A percentile compares a stretch with the other conserved stretches of the same genome.
phyloP scores from a whole-genome alignment of 225 moss, liverwort and hornwort genomes.

The Sphagnum tenellum region DNA sequence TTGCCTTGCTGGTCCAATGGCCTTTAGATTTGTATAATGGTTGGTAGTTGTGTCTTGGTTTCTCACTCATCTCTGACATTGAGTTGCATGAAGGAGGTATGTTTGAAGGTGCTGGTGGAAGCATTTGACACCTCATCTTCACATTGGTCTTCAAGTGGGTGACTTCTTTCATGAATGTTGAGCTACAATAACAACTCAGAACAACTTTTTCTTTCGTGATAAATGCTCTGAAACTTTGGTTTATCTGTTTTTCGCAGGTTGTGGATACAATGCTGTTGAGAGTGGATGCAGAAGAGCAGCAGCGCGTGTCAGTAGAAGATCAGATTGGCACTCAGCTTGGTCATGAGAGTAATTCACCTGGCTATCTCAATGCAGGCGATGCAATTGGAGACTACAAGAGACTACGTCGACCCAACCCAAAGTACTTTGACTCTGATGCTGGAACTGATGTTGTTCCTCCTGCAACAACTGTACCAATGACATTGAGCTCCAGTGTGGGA shows the following conservation, averaged over 20 bases:
- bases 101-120: too few species aligned
- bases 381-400: slow-evolving; percentile 63
- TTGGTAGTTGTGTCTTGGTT: background rate
- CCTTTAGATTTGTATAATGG: background rate
- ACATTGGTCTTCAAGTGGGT: too few species aligned
- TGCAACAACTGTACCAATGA: slow-evolving; percentile 10
- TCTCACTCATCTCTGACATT: background rate
- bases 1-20: too few species aligned
- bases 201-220: background rate
- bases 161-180: background rate
- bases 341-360: slow-evolving; percentile 33
- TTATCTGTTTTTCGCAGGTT: slow-evolving; percentile 32
- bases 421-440: slow-evolving; percentile 74
- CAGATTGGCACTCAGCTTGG: slow-evolving; percentile 34
- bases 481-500: slow-evolving; percentile 40
- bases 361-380: slow-evolving; percentile 36
- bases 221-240: background rate
- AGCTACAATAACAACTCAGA: background rate
- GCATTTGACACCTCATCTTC: too few species aligned
- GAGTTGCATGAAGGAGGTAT: too few species aligned
- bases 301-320: slow-evolving; percentile 42
- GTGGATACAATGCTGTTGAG: slow-evolving; percentile 78
- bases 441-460: slow-evolving; percentile 25
- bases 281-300: slow-evolving; percentile 54
- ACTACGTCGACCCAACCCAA: slow-evolving; percentile 89